These are phyloP conservation scores for Gastrolobium bilobum DNA, from an alignment of 306 rosid species.

Conservation along the genomic window DNA sequence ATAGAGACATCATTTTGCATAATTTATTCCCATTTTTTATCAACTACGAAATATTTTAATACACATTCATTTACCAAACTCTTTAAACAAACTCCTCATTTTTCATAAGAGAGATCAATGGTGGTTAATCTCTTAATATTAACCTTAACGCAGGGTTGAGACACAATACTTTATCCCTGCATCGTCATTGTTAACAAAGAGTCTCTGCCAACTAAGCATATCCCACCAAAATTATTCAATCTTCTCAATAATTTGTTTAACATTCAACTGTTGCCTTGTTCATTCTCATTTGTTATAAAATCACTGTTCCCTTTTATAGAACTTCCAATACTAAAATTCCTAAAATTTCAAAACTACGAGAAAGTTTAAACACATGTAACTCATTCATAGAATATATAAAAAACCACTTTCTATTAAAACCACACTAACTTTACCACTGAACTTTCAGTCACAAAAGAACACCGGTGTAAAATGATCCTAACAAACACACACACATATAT, in stretches of 20 bases:
- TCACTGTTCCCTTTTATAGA: not conserved
- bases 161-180: not conserved
- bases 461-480: too few relatives aligned
- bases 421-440: too few relatives aligned
- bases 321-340: not conserved
- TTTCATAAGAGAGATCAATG: constrained; percentile 9
- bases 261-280: constrained; percentile 16
- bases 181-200: not conserved
- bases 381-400: not conserved
- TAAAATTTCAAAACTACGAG: not conserved
- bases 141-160: constrained; percentile 1
- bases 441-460: too few relatives aligned
- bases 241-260: not conserved
- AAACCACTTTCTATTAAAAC: too few relatives aligned
- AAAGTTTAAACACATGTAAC: not conserved
- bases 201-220: not conserved
- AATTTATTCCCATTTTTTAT: not conserved
- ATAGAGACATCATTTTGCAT: not conserved
- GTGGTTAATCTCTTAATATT: not conserved
- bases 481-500: too few relatives aligned
- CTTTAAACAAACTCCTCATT: not conserved
- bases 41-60: not conserved
- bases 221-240: constrained; percentile 20
- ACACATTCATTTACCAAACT: not conserved
- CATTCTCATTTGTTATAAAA: not conserved